These are phyloP conservation scores for Termitomyces sp. DNA, from an alignment of 768 basidiomycete species.

Conservation along the genomic window DNA sequence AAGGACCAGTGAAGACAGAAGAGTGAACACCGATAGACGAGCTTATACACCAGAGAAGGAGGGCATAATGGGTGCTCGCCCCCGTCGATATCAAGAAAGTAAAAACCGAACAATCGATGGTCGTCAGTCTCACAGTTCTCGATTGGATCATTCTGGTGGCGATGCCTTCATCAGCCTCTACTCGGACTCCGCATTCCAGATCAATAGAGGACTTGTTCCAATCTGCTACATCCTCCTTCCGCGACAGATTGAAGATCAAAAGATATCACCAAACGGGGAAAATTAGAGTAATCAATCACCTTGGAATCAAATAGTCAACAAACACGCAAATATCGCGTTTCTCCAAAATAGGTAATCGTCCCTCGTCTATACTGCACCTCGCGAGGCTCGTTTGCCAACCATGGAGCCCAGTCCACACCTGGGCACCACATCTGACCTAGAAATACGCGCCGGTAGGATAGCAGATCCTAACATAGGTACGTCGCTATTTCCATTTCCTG, in stretches of 20 bases:
- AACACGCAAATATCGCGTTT: constrained; percentile 7
- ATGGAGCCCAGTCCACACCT: constrained; percentile 29
- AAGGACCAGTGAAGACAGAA: neutral
- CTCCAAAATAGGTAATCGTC: constrained; percentile 17
- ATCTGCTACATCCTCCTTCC: neutral
- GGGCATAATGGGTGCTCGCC: neutral
- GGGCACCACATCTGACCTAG: constrained; percentile 50
- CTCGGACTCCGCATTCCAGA: neutral
- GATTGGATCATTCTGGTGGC: neutral
- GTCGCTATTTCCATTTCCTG: constrained; percentile 7
- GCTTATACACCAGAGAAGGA: constrained; percentile 1
- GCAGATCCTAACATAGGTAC: constrained; percentile 71
- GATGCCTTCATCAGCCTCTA: neutral
- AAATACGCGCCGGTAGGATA: constrained; percentile 65
- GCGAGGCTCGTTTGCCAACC: constrained; percentile 26
- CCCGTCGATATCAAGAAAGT: neutral
- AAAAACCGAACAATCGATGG: constrained; percentile 1
- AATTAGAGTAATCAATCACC: neutral
- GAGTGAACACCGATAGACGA: neutral
- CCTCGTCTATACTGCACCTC: neutral
- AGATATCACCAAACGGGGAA: neutral
- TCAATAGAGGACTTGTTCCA: neutral
- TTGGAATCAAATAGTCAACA: neutral
- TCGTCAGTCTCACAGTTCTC: neutral
- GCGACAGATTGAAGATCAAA: neutral